Evolutionary conservation across 208 protist species (phyloP).

Genomic region (Tritrichomonas foetus): DNA sequence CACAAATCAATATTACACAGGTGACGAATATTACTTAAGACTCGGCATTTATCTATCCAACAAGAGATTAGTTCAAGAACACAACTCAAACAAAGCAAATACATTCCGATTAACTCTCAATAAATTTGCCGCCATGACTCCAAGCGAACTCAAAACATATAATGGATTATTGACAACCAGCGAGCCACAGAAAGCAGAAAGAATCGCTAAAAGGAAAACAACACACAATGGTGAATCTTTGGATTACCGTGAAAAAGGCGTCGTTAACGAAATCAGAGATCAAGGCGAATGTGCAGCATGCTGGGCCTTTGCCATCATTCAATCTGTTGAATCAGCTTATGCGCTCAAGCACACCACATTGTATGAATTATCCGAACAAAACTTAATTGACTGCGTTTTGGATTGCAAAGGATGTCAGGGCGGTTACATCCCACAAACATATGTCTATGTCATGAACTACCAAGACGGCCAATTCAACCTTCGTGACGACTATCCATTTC

Average conservation of each 20-base stretch:
- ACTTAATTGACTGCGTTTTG: conserved; percentile 46
- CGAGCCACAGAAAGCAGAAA: too few species aligned
- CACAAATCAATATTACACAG: neutral
- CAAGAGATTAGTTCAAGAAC: neutral
- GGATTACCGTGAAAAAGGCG: conserved; percentile 60
- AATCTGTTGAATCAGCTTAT: conserved; percentile 51
- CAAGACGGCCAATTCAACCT: too few species aligned
- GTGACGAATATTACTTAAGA: neutral
- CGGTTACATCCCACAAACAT: too few species aligned
- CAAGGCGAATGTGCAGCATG: conserved; percentile 65
- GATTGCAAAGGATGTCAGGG: conserved; percentile 36
- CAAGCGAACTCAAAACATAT: neutral
- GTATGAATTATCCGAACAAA: conserved; percentile 40
- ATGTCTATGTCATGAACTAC: too few species aligned
- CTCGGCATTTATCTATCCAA: neutral
- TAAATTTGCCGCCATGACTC: neutral
- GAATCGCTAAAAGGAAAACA: too few species aligned
- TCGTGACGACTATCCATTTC: too few species aligned
- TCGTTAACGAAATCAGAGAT: conserved; percentile 61
- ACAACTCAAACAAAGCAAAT: neutral
- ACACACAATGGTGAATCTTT: too few species aligned
- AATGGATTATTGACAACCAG: too few species aligned
- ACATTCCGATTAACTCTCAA: neutral
- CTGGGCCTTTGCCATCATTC: conserved; percentile 57
- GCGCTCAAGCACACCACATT: neutral